phyloP scores from a whole-genome alignment of 2,329 filamentous ascomycete genomes.

The Trichoderma aggressivum region DNA sequence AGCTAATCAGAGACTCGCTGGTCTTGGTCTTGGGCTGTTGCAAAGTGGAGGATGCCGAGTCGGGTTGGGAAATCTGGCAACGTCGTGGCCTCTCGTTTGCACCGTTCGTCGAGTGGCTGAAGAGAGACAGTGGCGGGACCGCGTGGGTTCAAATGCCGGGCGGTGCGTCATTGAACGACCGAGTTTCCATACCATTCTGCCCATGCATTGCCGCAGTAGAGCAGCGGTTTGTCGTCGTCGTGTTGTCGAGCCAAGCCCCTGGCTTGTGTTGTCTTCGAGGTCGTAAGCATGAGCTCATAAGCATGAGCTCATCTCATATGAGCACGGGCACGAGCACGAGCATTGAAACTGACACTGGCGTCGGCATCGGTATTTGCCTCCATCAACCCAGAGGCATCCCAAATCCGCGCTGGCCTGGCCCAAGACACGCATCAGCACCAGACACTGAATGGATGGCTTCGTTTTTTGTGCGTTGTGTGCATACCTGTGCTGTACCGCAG shows the following conservation, averaged over 20 bases:
- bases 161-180: constrained; percentile 3
- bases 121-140: neutral
- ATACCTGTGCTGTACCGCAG: neutral
- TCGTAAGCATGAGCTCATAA: neutral
- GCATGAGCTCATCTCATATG: neutral
- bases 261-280: neutral
- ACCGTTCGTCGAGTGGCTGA: constrained; percentile 3
- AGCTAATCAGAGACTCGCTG: constrained; percentile 7
- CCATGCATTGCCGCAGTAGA: neutral
- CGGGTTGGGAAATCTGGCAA: neutral
- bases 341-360: neutral
- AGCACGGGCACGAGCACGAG: neutral
- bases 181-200: constrained; percentile 1
- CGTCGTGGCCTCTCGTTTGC: constrained; percentile 6
- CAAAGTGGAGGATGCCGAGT: neutral
- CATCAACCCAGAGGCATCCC: neutral
- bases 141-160: constrained; percentile 7
- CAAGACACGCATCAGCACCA: neutral
- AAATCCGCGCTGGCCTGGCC: neutral
- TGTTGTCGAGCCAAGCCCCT: neutral
- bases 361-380: neutral
- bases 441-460: neutral
- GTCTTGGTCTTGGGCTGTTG: neutral
- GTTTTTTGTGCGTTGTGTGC: neutral
- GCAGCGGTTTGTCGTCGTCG: neutral